These are phyloP conservation scores for Saccharomycopsis guyanensis DNA, from an alignment of 805 yeast species.

Conservation along the genomic window DNA sequence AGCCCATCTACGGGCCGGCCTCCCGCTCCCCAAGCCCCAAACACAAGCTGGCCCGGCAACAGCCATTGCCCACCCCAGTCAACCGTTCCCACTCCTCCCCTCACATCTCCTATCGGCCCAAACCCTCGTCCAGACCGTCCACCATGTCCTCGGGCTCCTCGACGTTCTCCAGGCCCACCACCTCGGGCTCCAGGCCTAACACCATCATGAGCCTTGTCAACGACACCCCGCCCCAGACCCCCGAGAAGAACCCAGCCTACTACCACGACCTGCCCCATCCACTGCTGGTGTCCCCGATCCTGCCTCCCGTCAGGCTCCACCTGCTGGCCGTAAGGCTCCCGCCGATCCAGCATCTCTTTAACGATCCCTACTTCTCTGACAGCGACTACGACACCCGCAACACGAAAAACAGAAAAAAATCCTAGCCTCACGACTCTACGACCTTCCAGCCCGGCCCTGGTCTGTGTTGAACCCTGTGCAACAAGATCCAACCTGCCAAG, in stretches of 20 bases:
- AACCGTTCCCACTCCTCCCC: background rate
- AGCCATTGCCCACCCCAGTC: background rate
- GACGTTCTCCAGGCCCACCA: background rate
- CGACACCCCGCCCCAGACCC: background rate
- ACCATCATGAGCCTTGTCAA: background rate
- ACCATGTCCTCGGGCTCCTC: background rate
- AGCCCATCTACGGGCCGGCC: constrained; percentile 15
- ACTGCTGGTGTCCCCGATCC: background rate
- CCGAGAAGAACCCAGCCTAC: background rate
- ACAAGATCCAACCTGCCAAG: no score
- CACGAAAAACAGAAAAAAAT: no score
- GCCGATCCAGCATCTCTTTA: background rate
- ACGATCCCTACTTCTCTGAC: background rate
- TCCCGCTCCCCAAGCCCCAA: background rate
- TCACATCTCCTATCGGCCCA: background rate
- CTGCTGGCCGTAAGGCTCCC: background rate
- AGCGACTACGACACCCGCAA: background rate
- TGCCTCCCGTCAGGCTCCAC: background rate
- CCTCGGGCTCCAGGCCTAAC: background rate
- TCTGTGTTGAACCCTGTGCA: no score
- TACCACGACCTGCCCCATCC: background rate
- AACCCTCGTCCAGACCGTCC: background rate
- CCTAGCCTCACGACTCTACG: no score
- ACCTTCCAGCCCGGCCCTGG: no score
- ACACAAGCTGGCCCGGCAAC: background rate